Evolutionary conservation across 495 filamentous ascomycete species (phyloP).

Genomic region (Arthonia radiata): DNA sequence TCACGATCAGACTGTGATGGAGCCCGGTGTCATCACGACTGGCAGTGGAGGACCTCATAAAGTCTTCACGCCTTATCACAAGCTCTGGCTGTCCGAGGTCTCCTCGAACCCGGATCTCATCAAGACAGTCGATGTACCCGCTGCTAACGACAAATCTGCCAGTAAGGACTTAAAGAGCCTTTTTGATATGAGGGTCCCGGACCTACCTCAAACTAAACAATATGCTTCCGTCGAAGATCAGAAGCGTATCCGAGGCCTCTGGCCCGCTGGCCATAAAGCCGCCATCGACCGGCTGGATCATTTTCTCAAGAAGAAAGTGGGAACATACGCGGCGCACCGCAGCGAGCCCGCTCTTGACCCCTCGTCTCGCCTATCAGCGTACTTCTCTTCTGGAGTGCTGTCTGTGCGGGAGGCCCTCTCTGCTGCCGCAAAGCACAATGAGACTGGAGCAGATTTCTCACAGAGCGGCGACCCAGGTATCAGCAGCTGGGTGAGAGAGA

Average conservation of each 20-base stretch:
- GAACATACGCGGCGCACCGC: slow-evolving; percentile 14
- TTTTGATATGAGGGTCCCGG: slow-evolving; percentile 11
- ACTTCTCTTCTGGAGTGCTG: slow-evolving; percentile 19
- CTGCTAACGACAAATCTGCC: slow-evolving; percentile 9
- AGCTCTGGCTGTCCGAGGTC: slow-evolving; percentile 14
- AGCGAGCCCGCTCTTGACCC: slow-evolving; percentile 15
- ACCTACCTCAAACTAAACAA: slow-evolving; percentile 14
- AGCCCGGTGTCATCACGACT: slow-evolving; percentile 14
- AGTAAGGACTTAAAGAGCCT: slow-evolving; percentile 10
- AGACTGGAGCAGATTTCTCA: slow-evolving; percentile 11
- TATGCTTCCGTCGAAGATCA: slow-evolving; percentile 14
- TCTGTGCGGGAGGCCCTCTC: slow-evolving; percentile 14
- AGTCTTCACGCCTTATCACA: slow-evolving; percentile 20
- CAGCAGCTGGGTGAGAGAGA: slow-evolving; percentile 20
- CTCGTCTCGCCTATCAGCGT: slow-evolving; percentile 16
- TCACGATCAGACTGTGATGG: slow-evolving; percentile 19
- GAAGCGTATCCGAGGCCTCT: slow-evolving; percentile 15
- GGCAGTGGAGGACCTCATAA: slow-evolving; percentile 16
- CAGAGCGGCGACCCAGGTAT: slow-evolving; percentile 7
- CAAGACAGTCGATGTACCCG: slow-evolving; percentile 11
- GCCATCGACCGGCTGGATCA: slow-evolving; percentile 14
- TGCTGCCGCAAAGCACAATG: slow-evolving; percentile 8
- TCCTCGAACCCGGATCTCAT: slow-evolving; percentile 12
- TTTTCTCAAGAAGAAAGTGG: slow-evolving; percentile 15
- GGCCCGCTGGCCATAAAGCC: slow-evolving; percentile 19